phyloP scores from a whole-genome alignment of 2,329 filamentous ascomycete species.

The Ceratocystis ficicola region DNA sequence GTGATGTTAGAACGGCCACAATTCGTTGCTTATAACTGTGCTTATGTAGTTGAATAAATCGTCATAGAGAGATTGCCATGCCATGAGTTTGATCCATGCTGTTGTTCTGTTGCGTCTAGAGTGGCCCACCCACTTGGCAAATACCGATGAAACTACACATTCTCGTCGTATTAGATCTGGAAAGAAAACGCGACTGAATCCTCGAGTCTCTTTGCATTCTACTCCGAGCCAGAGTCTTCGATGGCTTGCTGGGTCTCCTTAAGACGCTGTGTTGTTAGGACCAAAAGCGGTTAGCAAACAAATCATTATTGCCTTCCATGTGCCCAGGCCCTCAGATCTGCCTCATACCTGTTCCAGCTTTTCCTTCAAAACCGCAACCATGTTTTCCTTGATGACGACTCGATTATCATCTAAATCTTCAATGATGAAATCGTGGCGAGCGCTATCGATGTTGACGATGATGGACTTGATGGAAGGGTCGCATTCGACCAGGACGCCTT shows the following conservation, averaged over 20 bases:
- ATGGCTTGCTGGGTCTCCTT: constrained; percentile 41
- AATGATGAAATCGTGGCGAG: constrained; percentile 61
- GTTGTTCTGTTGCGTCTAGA: neutral
- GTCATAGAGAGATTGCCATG: neutral
- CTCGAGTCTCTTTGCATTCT: constrained; percentile 21
- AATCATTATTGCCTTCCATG: too few species aligned
- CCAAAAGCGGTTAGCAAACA: neutral
- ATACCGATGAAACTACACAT: neutral
- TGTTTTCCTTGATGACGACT: constrained; percentile 61
- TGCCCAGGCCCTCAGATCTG: neutral
- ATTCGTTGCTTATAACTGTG: neutral
- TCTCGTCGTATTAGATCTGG: too few species aligned
- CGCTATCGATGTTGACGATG: constrained; percentile 62
- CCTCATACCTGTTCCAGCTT: constrained; percentile 51
- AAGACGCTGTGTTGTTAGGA: constrained; percentile 32
- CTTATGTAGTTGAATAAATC: neutral
- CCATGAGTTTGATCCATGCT: neutral
- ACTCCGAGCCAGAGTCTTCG: constrained; percentile 42
- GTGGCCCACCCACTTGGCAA: neutral
- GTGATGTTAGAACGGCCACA: neutral
- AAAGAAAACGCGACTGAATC: too few species aligned
- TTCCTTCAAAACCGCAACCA: constrained; percentile 54
- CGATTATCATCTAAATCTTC: constrained; percentile 69
- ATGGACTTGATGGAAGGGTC: constrained; percentile 83
- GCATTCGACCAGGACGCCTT: constrained; percentile 65